These are phyloP conservation scores for Nemania diffusa DNA, from an alignment of 2,329 filamentous ascomycete genomes.

Conservation along the genomic window DNA sequence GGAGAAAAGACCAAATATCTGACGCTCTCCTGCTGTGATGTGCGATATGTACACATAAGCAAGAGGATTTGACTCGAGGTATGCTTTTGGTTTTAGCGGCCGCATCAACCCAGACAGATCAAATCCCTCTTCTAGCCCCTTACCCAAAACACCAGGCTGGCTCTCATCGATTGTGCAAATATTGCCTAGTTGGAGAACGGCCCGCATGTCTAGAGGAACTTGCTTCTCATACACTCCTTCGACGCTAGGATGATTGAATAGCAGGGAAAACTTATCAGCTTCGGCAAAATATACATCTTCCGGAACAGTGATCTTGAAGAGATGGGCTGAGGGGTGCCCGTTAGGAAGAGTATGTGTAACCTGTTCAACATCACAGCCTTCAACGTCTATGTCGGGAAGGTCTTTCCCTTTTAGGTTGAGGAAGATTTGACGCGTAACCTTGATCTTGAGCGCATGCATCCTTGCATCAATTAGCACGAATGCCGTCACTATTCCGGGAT, in stretches of 20 bases:
- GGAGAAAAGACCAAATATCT: slow-evolving; percentile 94
- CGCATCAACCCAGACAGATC: slow-evolving; percentile 81
- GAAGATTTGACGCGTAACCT: slow-evolving; percentile 89
- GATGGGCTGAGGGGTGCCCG: slow-evolving; percentile 89
- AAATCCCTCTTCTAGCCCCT: slow-evolving; percentile 92
- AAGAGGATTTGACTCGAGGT: slow-evolving; percentile 78
- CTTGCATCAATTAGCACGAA: slow-evolving; percentile 95
- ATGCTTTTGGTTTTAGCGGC: slow-evolving; percentile 71
- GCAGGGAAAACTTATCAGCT: slow-evolving; percentile 79
- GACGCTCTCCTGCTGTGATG: slow-evolving; percentile 86
- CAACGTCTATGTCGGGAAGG: slow-evolving; percentile 86
- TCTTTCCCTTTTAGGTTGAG: slow-evolving; percentile 90
- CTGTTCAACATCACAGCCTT: slow-evolving; percentile 89
- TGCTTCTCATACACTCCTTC: slow-evolving; percentile 98
- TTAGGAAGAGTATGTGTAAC: slow-evolving; percentile 94
- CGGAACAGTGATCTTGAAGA: slow-evolving; percentile 92
- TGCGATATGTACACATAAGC: slow-evolving; percentile 94
- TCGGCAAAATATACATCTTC: slow-evolving; percentile 90
- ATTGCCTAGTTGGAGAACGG: slow-evolving; percentile 89
- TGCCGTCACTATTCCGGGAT: slow-evolving; percentile 85
- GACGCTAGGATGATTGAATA: slow-evolving; percentile 93
- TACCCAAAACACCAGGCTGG: slow-evolving; percentile 89
- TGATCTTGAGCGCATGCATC: slow-evolving; percentile 86
- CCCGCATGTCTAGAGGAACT: slow-evolving; percentile 85
- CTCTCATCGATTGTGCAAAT: slow-evolving; percentile 92